Percentiles rank a stretch among this genome's conserved stretches.
phyloP scores from a whole-genome alignment of 2,329 filamentous ascomycete species.

The Sporothrix pseudoabietina region DNA sequence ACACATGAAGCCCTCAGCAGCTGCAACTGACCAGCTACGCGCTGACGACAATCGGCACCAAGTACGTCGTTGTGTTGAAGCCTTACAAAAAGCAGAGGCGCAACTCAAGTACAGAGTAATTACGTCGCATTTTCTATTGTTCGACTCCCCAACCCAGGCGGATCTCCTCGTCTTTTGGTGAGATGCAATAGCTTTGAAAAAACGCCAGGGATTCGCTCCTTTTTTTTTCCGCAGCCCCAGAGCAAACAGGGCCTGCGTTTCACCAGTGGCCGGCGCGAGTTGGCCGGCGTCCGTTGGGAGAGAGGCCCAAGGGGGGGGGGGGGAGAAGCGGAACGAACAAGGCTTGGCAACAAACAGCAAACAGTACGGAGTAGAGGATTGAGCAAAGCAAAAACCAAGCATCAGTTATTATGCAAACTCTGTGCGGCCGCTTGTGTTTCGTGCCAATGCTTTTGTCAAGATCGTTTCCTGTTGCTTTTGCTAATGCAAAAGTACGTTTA shows the following conservation, averaged over 20 bases:
- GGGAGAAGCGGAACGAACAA: neutral
- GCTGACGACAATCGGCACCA: neutral
- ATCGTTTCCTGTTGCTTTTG: neutral
- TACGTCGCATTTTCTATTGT: too few relatives aligned
- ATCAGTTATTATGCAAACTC: neutral
- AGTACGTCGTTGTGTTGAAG: neutral
- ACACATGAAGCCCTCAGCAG: constrained; percentile 10
- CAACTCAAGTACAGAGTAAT: neutral
- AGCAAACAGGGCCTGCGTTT: constrained; percentile 17
- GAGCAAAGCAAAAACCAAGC: neutral
- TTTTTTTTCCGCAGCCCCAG: neutral
- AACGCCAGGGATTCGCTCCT: constrained; percentile 6
- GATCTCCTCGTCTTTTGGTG: neutral
- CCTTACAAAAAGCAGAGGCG: neutral
- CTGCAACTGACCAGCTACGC: neutral
- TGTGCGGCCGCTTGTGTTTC: constrained; percentile 10
- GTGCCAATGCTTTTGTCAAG: neutral
- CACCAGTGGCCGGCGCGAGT: constrained; percentile 10
- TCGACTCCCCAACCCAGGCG: neutral
- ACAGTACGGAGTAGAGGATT: neutral
- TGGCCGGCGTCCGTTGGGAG: neutral
- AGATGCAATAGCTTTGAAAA: constrained; percentile 21
- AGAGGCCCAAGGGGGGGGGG: too few relatives aligned
- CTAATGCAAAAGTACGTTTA: neutral
- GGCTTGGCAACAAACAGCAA: constrained; percentile 5